Base-by-base conservation (phyloP, 768 basidiomycete species). In the Hygrocybe punicea region DNA sequence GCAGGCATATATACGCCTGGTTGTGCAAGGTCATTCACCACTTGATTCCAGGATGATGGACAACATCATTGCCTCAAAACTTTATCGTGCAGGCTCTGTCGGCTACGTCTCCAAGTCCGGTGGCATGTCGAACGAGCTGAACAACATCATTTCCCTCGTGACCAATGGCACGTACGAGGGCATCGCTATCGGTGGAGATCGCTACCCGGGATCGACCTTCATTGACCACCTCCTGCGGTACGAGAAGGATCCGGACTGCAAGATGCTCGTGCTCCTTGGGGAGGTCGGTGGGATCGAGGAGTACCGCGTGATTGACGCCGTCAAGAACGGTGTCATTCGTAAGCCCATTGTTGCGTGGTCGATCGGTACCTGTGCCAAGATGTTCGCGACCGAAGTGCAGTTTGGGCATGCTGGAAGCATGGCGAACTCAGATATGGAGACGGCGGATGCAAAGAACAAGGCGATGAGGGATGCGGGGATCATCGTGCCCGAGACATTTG, bases 271-370 rank as follows among this genome's bases (percentile, higher is more conserved):
- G 67, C 85, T 99, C 25, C 89, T 99, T 59, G 96, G 97, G 66
- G 97, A 99, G 74, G 97, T 98, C 60, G 97, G 97, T 69, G 97
- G 97, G 73, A 86, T 97, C 59, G 97, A 98, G 73, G 97, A 98
- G 76, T 98, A 98, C 82, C 91, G 93, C 61, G 96, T 98, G 67
- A 98, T 98, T 73, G 90, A 98, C 40, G 97, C 96, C 51, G 96
- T 98, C 73, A 93, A 93, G 81, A 77, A 79, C 39, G 94, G 96
- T 50, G 77, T 78, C 64, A 98, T 99, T 82, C 95, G 84, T 76
- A 99, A 99, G 79, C 97, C 97, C 53, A 96, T 98, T 71, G 91
- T 99, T 63, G 97, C 97, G 25, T 99, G 97, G 97, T 93, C 97
- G 36, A 99, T 99, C 65, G 96, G 97, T 59, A 99, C 97, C 42